Percentiles rank a stretch among this genome's conserved stretches.
Evolutionary conservation across 23 red algal species (phyloP).

Genomic region (Gracilaria caudata): DNA sequence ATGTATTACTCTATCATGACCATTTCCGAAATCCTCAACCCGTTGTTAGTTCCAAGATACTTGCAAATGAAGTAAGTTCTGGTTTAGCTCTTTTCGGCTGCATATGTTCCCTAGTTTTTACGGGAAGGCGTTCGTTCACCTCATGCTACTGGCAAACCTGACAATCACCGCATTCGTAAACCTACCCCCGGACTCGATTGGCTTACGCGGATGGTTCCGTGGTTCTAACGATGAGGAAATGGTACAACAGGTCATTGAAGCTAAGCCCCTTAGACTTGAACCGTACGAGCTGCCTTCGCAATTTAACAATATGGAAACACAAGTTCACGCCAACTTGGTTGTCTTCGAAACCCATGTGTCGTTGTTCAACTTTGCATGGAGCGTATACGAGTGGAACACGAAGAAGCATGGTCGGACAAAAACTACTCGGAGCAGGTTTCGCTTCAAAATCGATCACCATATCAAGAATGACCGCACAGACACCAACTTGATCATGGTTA

Average conservation of each 20-base stretch:
- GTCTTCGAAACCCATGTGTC: conserved; percentile 23
- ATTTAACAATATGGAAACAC: not conserved
- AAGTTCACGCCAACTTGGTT: not conserved
- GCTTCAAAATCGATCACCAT: not conserved
- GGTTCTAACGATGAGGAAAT: not conserved
- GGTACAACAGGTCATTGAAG: not conserved
- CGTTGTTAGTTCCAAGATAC: not conserved
- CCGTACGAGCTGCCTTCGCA: not conserved
- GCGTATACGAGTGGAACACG: conserved; percentile 34
- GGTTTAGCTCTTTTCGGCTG: not conserved
- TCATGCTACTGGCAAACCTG: not conserved
- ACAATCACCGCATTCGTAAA: conserved; percentile 15
- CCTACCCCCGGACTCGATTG: conserved; percentile 8
- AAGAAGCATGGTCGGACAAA: conserved; percentile 6
- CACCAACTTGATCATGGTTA: conserved; percentile 38
- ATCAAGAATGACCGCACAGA: conserved; percentile 16
- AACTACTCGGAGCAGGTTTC: not conserved
- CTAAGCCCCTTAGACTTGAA: not conserved
- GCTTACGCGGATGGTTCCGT: conserved; percentile 22
- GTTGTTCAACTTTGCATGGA: conserved; percentile 53
- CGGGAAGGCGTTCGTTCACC: not conserved
- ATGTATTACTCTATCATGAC: conserved; percentile 31
- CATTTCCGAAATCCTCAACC: conserved; percentile 7
- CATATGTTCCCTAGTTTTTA: not conserved
- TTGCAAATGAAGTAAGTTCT: conserved; percentile 10